phyloP scores from a whole-genome alignment of 352 stramenopile species.

The Globisporangium parvum region DNA sequence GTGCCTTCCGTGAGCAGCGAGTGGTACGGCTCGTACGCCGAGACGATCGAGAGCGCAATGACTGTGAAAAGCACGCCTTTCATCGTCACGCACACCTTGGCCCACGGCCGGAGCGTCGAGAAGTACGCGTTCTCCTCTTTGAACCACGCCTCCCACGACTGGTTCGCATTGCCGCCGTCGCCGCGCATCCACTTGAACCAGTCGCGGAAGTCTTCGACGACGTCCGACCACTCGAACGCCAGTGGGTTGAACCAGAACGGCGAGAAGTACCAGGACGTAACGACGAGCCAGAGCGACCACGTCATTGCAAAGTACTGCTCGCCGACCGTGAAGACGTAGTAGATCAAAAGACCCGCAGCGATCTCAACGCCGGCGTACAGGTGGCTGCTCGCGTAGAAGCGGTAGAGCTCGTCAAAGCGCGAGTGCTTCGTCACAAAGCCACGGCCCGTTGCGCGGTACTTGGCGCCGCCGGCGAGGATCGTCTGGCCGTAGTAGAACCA shows the following conservation, averaged over 20 bases:
- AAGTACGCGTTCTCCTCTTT: slow-evolving; percentile 95
- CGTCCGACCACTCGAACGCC: slow-evolving; percentile 95
- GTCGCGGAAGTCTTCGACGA: slow-evolving; percentile 81
- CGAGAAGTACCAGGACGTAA: slow-evolving; percentile 80
- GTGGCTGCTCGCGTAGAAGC: slow-evolving; percentile 98
- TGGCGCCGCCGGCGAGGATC: slow-evolving; percentile 96
- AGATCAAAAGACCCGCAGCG: slow-evolving; percentile 90
- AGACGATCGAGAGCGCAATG: slow-evolving; percentile 83
- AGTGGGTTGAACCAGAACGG: slow-evolving; percentile 99
- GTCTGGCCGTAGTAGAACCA: slow-evolving; percentile 99
- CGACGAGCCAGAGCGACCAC: slow-evolving; percentile 97
- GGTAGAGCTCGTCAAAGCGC: slow-evolving; percentile 96
- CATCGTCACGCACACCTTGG: slow-evolving; percentile 88
- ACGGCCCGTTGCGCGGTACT: slow-evolving; percentile 97
- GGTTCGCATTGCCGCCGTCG: slow-evolving; percentile 86
- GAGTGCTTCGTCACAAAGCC: slow-evolving; percentile 99
- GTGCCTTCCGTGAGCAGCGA: slow-evolving; percentile 45
- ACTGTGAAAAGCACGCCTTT: slow-evolving; percentile 88
- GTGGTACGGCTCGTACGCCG: slow-evolving; percentile 63
- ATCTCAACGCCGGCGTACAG: slow-evolving; percentile 94
- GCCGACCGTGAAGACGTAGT: slow-evolving; percentile 91
- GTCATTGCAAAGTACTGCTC: slow-evolving; percentile 96
- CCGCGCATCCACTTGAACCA: slow-evolving; percentile 95
- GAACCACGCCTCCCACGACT: slow-evolving; percentile 96
- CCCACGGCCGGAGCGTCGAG: slow-evolving; percentile 77